Base-by-base conservation (phyloP, 331 rosid genomes). In the Spiraea crenata region DNA sequence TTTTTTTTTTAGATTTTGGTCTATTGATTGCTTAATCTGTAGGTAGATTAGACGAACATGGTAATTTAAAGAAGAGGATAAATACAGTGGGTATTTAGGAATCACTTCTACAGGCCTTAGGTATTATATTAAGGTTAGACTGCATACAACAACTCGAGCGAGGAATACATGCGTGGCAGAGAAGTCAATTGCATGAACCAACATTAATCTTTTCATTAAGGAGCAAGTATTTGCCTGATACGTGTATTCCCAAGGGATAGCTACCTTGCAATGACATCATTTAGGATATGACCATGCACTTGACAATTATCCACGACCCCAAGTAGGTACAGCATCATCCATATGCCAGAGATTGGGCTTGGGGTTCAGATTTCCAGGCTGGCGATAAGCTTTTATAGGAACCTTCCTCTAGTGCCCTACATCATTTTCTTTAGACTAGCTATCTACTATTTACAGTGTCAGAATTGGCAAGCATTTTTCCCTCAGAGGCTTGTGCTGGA, bases 21-120 rank as follows among this genome's bases (percentile, higher is more conserved):
- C 62, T 25, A 11, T 68, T 52, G 45, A 68, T 66, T 16, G 16
- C 35, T 66, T 57, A 34, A 13, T 11, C 12, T 57, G 62, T 57
- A 4, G 62, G 54, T 15, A 57, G 9, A 10, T 14, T 10, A 57
- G 38, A 35, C 34, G 1, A 25, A 34, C 40, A 16, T 9, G 58
- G 17, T 16, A 25, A 31, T 35, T 57, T 6, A 17, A 9, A 35
- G 59, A 55, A 54, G 12, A 55, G 59, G 35, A 55, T 55, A 55
- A 35, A 19, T 17, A 55, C 59, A 6, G 49, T 45, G 4, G 31
- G 59, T 5, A 8, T 20, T 35, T 55, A 20, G 31, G 59, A 55
- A 55, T 55, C 59, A 20, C 31, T 9, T 11, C 31, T 55, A 11
- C 35, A 10, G 3, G 59, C 59, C 59, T 20, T 19, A 11, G 35